Evolutionary conservation across 768 basidiomycete species (phyloP), one percentile per base, ranked within the genome.

Genomic region (Tephrocybe sp.): DNA sequence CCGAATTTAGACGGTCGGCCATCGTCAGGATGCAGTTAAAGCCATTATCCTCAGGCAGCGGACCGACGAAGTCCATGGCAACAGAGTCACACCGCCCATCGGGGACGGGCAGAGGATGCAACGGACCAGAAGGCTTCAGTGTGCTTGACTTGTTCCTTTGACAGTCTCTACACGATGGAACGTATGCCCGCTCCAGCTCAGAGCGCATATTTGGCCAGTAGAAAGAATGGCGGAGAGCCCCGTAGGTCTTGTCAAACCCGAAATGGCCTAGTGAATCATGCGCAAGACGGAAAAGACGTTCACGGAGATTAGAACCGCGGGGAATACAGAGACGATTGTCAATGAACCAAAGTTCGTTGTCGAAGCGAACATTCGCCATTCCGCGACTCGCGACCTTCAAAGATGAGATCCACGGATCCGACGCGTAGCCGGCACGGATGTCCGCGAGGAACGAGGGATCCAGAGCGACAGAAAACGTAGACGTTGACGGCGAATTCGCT

Each of bases 131-230:
- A 2, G 56, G 53, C 12, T 52, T 52, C 1, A 54, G 48, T 0
- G 64, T 68, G 0, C 37, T 36, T 0, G 56, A 52, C 49, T 76
- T 75, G 58, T 72, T 65, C 0, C 64, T 49, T 31, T 54, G 53
- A 25, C 53, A 57, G 3, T 50, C 49, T 2, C 30, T 9, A 37
- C 56, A 57, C n/a, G 38, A 33, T 10, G 53, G 53, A 2, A 57
- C 40, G 24, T 57, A 57, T 1, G 13, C 45, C 16, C 36, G 3
- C 33, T 54, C 45, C 7, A 52, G 42, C 16, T 54, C 53, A 15
- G 38, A 18, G 49, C 64, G 50, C 70, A 73, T 72, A 38, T 64
- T 59, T 30, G 64, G 62, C 69, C 69, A 64, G 37, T 64, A 71
- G 47, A 59, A 72, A 1, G 60, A 57, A 1, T 55, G 27, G 0